Conservation (phyloP, 176 grass and related monocot species). For the Dactylis glomerata region DNA sequence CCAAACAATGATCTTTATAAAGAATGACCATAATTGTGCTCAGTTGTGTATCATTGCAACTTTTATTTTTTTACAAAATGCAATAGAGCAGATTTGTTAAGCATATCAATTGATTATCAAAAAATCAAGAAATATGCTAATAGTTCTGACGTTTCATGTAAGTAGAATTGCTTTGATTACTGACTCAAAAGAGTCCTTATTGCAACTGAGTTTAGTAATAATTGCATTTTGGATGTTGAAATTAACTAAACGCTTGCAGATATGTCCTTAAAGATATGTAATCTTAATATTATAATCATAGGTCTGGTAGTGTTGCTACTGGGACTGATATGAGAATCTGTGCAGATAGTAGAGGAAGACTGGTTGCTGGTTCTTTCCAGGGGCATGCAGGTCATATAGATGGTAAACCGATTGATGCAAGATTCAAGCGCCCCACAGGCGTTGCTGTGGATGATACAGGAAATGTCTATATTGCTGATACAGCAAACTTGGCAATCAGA, state of each 20-base stretch:
- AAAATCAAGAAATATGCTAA: not conserved
- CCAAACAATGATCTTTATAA: not conserved
- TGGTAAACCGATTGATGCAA: slow-evolving; percentile 89
- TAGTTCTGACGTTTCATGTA: not conserved
- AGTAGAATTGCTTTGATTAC: not conserved
- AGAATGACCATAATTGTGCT: not conserved
- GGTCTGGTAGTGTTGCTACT: not conserved
- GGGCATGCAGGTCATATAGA: slow-evolving; percentile 90
- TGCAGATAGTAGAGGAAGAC: slow-evolving; percentile 93
- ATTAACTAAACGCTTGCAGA: not conserved
- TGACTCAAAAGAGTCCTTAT: not conserved
- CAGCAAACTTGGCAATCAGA: slow-evolving; percentile 85
- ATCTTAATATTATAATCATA: slow-evolving; percentile 7
- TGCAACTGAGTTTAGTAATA: not conserved
- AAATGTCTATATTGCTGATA: slow-evolving; percentile 97
- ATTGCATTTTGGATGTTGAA: not conserved
- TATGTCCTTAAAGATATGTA: not conserved
- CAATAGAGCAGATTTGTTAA: not conserved
- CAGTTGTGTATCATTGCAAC: not conserved
- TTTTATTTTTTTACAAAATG: not conserved
- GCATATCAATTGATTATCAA: not conserved
- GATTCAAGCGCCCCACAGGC: slow-evolving; percentile 87
- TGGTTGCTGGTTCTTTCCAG: slow-evolving; percentile 93
- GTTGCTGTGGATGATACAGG: slow-evolving; percentile 89
- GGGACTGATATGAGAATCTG: slow-evolving; percentile 19